Base-by-base conservation (phyloP, 495 filamentous ascomycete genomes). In the Hypoxylon intermedium region DNA sequence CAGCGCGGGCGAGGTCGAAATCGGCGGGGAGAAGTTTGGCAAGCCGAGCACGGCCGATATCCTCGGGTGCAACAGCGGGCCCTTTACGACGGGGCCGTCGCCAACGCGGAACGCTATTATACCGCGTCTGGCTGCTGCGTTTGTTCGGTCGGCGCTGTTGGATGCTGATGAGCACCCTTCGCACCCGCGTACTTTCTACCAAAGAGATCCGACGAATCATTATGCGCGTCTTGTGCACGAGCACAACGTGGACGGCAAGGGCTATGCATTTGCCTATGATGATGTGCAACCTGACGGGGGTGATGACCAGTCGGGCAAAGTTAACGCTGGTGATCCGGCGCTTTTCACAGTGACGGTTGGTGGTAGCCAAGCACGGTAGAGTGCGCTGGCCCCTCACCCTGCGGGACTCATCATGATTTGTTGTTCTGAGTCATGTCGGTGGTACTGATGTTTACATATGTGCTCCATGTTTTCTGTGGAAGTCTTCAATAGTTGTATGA, bases 221-320 rank as follows among this genome's bases (percentile, higher is more conserved):
- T 93, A 90, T 64, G 74, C 86, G 2, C 69, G 87, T 9, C 79
- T 92, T 45, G 83, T 90, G 52, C 89, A 93, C 68, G 76, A 74
- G 40, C 80, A 76, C 38, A 87, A 86, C 58, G 53, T 84, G 5
- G 89, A 91, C 72, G 78, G 81, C 1, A 80, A 84, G 45, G 89
- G 89, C 1, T 93, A 92, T 70, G 87, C 88, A 0, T 92, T 92
- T 69, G 88, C 89, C 1, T 93, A 91, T 54, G 89, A 93, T 68
- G 89, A 93, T 72, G 89, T 92, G 13, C 79, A 82, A 49, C 83
- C 83, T 0, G 75, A 81, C 40, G 82, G 78, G 31, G 86, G 83
- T 0, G 71, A 72, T 9, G 86, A 91, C 67, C 84, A 89, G 68
- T 85, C 82, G 21, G 89, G 89, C 1, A 84, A 82, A 65, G 83